Evolutionary conservation across 176 grass and related monocot genomes (phyloP).

Genomic region (Musa beccarii): DNA sequence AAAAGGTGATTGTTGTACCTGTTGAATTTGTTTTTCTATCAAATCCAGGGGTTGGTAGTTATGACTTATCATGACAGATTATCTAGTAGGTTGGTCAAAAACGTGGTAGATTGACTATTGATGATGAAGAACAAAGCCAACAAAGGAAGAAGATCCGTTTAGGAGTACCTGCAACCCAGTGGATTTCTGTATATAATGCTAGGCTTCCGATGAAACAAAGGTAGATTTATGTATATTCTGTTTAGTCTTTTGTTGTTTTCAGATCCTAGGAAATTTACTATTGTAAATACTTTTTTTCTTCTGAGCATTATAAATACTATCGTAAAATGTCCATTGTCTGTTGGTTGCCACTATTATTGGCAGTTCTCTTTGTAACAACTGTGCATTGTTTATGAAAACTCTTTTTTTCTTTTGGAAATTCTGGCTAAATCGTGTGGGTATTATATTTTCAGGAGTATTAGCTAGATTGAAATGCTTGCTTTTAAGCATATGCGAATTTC

Average conservation of each 20-base stretch:
- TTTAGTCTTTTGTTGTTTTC: constrained; percentile 8
- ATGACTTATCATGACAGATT: constrained; percentile 14
- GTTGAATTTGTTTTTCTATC: neutral
- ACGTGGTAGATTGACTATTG: constrained; percentile 48
- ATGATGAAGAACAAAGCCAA: constrained; percentile 39
- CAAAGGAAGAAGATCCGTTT: constrained; percentile 58
- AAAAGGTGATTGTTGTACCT: constrained; percentile 35
- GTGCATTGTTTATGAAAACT: neutral
- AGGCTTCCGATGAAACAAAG: constrained; percentile 71
- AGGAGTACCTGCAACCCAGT: constrained; percentile 58
- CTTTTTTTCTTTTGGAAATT: no score
- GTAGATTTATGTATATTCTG: constrained; percentile 28
- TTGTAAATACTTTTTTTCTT: neutral
- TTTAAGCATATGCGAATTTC: no score
- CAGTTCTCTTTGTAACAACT: neutral
- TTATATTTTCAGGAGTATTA: no score
- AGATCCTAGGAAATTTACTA: neutral
- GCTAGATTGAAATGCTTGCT: no score
- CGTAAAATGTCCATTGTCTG: neutral
- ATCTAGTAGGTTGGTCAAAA: constrained; percentile 67
- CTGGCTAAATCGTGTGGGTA: no score
- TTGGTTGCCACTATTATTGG: no score
- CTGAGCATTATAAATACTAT: neutral
- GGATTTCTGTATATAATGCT: constrained; percentile 84
- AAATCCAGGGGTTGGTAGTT: neutral